Conservation (phyloP, 1,284 basidiomycete genomes). For the Trametes versicolor region DNA sequence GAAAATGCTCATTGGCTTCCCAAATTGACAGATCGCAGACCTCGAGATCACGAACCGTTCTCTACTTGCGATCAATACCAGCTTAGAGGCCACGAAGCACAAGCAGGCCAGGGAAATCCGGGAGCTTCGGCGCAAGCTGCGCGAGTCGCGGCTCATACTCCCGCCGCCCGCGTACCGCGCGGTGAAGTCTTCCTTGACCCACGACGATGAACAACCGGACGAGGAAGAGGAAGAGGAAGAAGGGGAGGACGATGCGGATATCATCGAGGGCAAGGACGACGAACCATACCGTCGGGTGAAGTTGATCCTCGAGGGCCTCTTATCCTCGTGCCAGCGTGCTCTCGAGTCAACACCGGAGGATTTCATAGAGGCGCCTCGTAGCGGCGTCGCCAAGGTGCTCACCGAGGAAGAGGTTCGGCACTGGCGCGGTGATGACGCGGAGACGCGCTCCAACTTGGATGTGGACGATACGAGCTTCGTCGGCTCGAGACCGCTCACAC, state of each 20-base stretch:
- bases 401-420: conserved; percentile 72
- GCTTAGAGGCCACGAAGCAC: conserved; percentile 77
- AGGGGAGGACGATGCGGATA: conserved; percentile 47
- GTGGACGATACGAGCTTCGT: conserved; percentile 34
- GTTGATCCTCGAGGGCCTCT: conserved; percentile 67
- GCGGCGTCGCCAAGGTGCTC: conserved; percentile 69
- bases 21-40: conserved; percentile 72
- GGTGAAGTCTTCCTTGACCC: conserved; percentile 57
- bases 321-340: conserved; percentile 67
- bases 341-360: conserved; percentile 67
- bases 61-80: conserved; percentile 77
- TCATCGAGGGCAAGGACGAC: conserved; percentile 51
- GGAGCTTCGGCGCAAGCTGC: conserved; percentile 70
- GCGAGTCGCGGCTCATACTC: conserved; percentile 79
- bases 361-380: conserved; percentile 51
- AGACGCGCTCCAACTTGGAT: conserved; percentile 38
- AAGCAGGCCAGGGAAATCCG: conserved; percentile 81
- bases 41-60: conserved; percentile 86
- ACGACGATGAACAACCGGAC: conserved; percentile 50
- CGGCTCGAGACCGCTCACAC: conserved; percentile 43
- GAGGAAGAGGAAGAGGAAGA: conserved; percentile 51
- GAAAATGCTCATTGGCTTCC: conserved; percentile 2
- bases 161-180: conserved; percentile 71
- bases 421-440: conserved; percentile 56
- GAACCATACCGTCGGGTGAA: conserved; percentile 68